Conservation (phyloP, 73 alveolate species). For the Breviolum minutum region DNA sequence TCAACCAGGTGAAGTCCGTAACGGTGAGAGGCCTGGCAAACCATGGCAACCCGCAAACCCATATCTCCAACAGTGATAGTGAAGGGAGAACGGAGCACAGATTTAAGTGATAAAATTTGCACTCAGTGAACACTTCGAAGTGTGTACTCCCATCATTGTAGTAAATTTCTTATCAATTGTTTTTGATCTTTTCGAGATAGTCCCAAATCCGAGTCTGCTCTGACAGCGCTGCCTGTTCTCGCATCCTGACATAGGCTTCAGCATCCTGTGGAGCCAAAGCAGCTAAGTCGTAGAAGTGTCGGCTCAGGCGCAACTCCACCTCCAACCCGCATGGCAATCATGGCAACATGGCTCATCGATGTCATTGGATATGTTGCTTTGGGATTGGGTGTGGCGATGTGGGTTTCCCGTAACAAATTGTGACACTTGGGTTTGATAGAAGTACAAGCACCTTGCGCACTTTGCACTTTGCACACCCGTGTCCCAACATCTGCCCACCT, state of each 20-base stretch:
- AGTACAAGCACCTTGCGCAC: no score
- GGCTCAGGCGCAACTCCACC: constrained; percentile 83
- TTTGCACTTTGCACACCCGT: background rate
- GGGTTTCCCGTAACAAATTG: background rate
- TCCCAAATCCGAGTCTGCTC: background rate
- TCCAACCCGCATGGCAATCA: background rate
- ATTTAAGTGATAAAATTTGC: background rate
- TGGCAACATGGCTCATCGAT: background rate
- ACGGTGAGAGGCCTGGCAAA: constrained; percentile 22
- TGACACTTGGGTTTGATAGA: no score
- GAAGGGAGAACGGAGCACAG: no score
- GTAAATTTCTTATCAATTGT: background rate
- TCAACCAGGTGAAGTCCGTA: constrained; percentile 58
- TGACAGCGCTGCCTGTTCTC: constrained; percentile 40
- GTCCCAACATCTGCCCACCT: background rate
- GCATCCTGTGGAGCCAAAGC: constrained; percentile 93
- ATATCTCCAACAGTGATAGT: no score
- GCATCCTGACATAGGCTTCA: constrained; percentile 90
- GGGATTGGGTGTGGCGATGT: background rate
- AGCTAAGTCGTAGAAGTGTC: constrained; percentile 87
- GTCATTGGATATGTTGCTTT: background rate
- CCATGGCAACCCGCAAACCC: background rate
- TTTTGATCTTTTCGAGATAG: no score
- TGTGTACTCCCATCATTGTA: no score
- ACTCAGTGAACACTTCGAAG: background rate